A percentile compares a stretch with the other conserved stretches of the same genome.
Evolutionary conservation across 1,139 yeast genomes (phyloP).

Genomic region (Hansenula sp.): DNA sequence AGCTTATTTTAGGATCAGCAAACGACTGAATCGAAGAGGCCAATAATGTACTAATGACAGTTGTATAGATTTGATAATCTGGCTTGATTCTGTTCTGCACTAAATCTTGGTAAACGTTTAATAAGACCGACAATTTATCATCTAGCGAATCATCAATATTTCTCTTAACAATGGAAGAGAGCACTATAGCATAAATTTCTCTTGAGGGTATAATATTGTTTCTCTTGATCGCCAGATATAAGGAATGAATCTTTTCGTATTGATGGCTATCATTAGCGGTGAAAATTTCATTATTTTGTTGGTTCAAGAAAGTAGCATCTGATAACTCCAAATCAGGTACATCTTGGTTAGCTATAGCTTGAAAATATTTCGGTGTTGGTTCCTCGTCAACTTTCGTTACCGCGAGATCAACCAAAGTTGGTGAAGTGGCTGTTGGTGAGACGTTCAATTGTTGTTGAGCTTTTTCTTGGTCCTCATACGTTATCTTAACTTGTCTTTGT

Average conservation of each 20-base stretch:
- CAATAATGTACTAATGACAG: slow-evolving; percentile 48
- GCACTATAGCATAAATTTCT: slow-evolving; percentile 28
- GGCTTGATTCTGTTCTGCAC: slow-evolving; percentile 52
- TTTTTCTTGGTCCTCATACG: not conserved
- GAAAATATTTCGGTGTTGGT: slow-evolving; percentile 5
- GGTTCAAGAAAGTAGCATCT: slow-evolving; percentile 16
- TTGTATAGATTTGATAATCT: slow-evolving; percentile 45
- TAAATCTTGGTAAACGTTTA: slow-evolving; percentile 67
- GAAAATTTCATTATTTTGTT: slow-evolving; percentile 15
- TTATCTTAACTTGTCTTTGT: not conserved
- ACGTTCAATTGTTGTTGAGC: not conserved
- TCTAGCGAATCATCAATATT: slow-evolving; percentile 36
- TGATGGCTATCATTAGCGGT: slow-evolving; percentile 18
- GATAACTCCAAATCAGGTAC: slow-evolving; percentile 13
- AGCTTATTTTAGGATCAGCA: slow-evolving; percentile 32
- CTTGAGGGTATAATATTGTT: slow-evolving; percentile 32
- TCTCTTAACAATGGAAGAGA: slow-evolving; percentile 30
- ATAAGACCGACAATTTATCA: slow-evolving; percentile 50
- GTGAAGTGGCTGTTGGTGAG: slow-evolving; percentile 11
- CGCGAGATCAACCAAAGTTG: not conserved
- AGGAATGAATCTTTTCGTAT: slow-evolving; percentile 30
- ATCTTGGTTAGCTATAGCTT: slow-evolving; percentile 6
- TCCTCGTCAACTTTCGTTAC: slow-evolving; percentile 1
- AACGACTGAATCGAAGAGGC: slow-evolving; percentile 43
- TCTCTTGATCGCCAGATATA: slow-evolving; percentile 35